A percentile compares a stretch with the other conserved stretches of the same genome.
Evolutionary conservation across 345 rosid species (phyloP).

Genomic region (Firmiana major): DNA sequence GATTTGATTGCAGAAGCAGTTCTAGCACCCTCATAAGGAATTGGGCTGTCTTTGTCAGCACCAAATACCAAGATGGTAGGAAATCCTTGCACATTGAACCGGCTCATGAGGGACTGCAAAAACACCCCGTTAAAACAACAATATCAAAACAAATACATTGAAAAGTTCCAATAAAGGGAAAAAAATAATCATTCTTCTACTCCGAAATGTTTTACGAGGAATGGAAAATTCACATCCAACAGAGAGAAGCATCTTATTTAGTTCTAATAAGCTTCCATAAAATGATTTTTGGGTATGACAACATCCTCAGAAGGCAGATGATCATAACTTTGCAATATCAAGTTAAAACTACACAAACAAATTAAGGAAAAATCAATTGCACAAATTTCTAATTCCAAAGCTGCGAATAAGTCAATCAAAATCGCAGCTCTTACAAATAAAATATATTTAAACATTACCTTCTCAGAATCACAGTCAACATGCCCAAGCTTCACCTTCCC

Average conservation of each 20-base stretch:
- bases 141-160: neutral
- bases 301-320: neutral
- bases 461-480: slow-evolving; percentile 82
- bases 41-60: slow-evolving; percentile 76
- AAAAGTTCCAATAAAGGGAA: neutral
- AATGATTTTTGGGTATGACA: neutral
- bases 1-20: slow-evolving; percentile 87
- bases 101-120: slow-evolving; percentile 85
- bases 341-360: neutral
- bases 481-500: slow-evolving; percentile 97
- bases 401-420: neutral
- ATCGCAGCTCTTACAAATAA: neutral
- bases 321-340: neutral
- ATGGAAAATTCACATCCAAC: neutral
- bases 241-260: neutral
- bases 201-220: neutral
- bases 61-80: slow-evolving; percentile 96
- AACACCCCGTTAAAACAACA: slow-evolving; percentile 21
- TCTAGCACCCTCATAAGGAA: slow-evolving; percentile 85
- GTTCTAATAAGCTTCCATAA: neutral
- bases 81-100: slow-evolving; percentile 89
- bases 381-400: neutral
- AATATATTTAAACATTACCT: slow-evolving; percentile 41
- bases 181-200: neutral
- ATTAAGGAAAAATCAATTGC: neutral